Base-by-base conservation (phyloP, 169 alveolate species). In the Miamiensis avidus region DNA sequence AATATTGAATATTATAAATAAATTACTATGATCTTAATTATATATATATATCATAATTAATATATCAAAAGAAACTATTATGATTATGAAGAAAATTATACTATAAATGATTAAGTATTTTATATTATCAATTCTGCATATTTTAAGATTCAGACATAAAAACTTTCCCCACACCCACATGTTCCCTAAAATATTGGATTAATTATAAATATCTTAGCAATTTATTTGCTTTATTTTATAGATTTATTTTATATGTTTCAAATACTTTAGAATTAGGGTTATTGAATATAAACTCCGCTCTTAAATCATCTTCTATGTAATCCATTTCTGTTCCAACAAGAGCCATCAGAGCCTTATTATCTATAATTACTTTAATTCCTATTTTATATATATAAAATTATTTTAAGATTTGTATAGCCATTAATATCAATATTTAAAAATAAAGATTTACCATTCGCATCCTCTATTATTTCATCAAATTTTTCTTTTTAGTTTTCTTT, bases 151-250 rank as follows among this genome's bases (percentile, higher is more conserved):
- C 90, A 86, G n/a, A 86, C 34, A 86, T 81, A 82, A 64, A 94
- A 94, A 76, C 96, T 92, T 84, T 94, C 95, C 73, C 97, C 97
- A 81, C 97, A 94, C 29, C 97, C 97, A 78, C 97, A 94, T n/a
- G 85, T 34, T 27, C 96, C 93, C 88, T 91, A 79, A 75, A 30
- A 75, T 30, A 75, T 75, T 75, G 28, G 6, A 20, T 15, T 73
- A 15, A 15, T 15, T 15, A 15, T n/a, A 73, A 29, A n/a, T 73
- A n/a, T 15, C 6, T 15, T 73, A 29, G 6, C n/a, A 73, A 25
- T n/a, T 15, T 4, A 15, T 73, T 15, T n/a, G 6, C 25, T 73
- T n/a, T n/a, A 73, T 73, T 6, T 73, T n/a, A 73, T 73, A 15
- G n/a, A 30, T 11, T 20, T 81, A 6, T 65, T 1, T 31, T 30